Evolutionary conservation across 1,284 basidiomycete genomes (phyloP).

Genomic region (Irpex lacteus): DNA sequence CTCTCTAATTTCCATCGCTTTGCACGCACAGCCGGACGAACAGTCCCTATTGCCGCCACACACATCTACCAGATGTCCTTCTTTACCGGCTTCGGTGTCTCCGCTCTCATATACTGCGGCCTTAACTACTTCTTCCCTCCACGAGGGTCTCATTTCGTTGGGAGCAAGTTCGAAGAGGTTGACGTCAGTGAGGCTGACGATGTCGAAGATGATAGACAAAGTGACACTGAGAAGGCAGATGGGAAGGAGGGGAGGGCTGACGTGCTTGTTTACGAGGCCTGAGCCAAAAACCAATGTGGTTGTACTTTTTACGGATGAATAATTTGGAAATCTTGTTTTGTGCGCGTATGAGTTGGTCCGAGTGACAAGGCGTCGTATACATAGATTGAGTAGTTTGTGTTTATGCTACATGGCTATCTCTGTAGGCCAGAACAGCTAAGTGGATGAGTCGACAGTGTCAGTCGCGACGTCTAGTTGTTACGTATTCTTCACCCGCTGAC

Average conservation of each 20-base stretch:
- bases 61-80: slow-evolving; percentile 74
- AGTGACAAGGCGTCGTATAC: too few relatives aligned
- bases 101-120: slow-evolving; percentile 59
- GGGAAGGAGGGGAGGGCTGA: neutral
- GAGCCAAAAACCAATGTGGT: neutral
- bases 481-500: too few relatives aligned
- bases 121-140: slow-evolving; percentile 62
- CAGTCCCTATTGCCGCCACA: slow-evolving; percentile 62
- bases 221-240: neutral
- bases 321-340: too few relatives aligned
- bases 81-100: slow-evolving; percentile 76
- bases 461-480: too few relatives aligned
- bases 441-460: too few relatives aligned
- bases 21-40: slow-evolving; percentile 42
- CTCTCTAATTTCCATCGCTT: slow-evolving; percentile 21
- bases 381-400: too few relatives aligned
- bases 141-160: slow-evolving; percentile 36
- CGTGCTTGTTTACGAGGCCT: neutral
- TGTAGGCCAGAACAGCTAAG: too few relatives aligned
- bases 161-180: slow-evolving; percentile 54
- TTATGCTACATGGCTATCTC: too few relatives aligned
- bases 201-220: neutral
- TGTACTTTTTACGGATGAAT: neutral
- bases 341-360: too few relatives aligned
- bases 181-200: slow-evolving; percentile 44